A percentile compares a stretch with the other conserved stretches of the same genome.
Conservation (phyloP, 805 yeast species). For the Candida fluviatilis region DNA sequence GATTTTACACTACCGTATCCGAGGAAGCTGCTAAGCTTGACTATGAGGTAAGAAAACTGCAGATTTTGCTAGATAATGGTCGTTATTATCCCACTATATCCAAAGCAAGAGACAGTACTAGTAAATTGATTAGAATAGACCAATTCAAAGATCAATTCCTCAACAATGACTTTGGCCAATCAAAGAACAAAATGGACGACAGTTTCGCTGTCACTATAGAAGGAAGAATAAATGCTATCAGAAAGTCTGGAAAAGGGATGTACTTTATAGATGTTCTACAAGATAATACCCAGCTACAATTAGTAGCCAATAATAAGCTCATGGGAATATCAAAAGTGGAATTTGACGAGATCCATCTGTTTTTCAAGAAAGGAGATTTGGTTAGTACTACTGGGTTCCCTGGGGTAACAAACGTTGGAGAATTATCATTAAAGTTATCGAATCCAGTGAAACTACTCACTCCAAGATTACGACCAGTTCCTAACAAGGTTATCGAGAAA, state of each 20-base stretch:
- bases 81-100: conserved; percentile 11
- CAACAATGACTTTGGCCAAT: conserved; percentile 7
- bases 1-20: neutral
- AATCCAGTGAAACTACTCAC: conserved; percentile 51
- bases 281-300: conserved; percentile 55
- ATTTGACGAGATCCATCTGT: conserved; percentile 36
- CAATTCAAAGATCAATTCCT: conserved; percentile 9
- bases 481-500: conserved; percentile 55
- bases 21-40: conserved; percentile 1
- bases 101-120: conserved; percentile 5
- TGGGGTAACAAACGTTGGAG: conserved; percentile 73
- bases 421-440: conserved; percentile 62
- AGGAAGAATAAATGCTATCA: conserved; percentile 56
- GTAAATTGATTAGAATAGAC: neutral
- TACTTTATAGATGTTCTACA: conserved; percentile 65
- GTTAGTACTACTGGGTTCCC: conserved; percentile 66
- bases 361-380: conserved; percentile 68
- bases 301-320: conserved; percentile 53
- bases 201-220: conserved; percentile 18
- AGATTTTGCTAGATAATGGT: conserved; percentile 4
- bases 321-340: conserved; percentile 39
- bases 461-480: conserved; percentile 56
- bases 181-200: conserved; percentile 7
- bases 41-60: conserved; percentile 7
- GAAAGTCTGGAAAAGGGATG: conserved; percentile 68